Percentiles rank a stretch among this genome's conserved stretches.
phyloP scores from a whole-genome alignment of 2,329 filamentous ascomycete genomes.

The Cytospora paraplurivora region DNA sequence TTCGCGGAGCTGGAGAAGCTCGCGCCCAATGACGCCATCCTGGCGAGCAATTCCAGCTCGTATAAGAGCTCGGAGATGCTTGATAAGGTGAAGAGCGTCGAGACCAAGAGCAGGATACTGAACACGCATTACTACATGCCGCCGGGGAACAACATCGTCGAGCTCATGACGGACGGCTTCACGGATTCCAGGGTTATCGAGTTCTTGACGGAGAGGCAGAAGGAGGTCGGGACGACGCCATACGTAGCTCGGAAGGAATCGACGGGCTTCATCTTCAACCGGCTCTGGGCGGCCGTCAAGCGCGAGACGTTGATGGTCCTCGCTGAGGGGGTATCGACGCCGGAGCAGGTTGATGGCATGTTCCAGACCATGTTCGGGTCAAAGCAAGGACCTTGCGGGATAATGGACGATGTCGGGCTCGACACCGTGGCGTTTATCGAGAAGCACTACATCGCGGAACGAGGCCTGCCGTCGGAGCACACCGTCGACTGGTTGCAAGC shows the following conservation, averaged over 20 bases:
- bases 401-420: constrained; percentile 40
- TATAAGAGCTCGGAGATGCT: constrained; percentile 55
- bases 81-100: constrained; percentile 40
- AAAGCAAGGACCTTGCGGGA: constrained; percentile 34
- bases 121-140: constrained; percentile 42
- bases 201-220: constrained; percentile 36
- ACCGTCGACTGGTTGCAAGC: constrained; percentile 49
- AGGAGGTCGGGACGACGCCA: constrained; percentile 35
- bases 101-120: constrained; percentile 39
- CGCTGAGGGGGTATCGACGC: constrained; percentile 37
- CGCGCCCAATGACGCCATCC: constrained; percentile 48
- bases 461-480: constrained; percentile 42
- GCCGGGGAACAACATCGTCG: constrained; percentile 37
- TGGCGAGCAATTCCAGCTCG: constrained; percentile 54
- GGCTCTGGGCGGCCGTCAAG: constrained; percentile 42
- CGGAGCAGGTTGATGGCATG: constrained; percentile 37
- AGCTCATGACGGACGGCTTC: constrained; percentile 40
- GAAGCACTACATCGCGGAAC: constrained; percentile 41
- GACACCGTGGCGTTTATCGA: constrained; percentile 39
- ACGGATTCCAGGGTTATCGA: constrained; percentile 36
- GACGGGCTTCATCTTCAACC: constrained; percentile 40
- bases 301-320: constrained; percentile 39
- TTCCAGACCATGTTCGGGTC: constrained; percentile 30
- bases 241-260: constrained; percentile 36
- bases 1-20: constrained; percentile 49